Evolutionary conservation across 2,329 filamentous ascomycete genomes (phyloP).

Genomic region (Penicillium thymicola): DNA sequence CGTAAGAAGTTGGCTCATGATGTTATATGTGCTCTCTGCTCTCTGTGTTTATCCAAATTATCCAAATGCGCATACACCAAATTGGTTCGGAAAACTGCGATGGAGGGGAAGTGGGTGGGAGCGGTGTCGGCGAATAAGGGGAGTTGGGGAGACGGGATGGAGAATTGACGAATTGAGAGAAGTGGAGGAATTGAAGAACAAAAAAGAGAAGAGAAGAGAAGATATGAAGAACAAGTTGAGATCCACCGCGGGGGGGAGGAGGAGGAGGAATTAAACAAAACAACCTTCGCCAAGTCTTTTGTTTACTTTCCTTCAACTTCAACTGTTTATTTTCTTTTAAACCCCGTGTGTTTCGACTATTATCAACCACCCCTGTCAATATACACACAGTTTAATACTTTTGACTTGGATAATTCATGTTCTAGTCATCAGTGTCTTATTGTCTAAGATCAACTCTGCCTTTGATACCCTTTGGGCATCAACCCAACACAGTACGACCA

Average conservation of each 20-base stretch:
- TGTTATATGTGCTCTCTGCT: conserved; percentile 21
- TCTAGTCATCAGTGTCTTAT: not conserved
- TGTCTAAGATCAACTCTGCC: conserved; percentile 7
- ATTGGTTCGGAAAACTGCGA: conserved; percentile 4
- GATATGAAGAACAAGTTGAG: conserved; percentile 7
- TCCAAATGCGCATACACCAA: conserved; percentile 20
- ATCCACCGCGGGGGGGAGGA: conserved; percentile 25
- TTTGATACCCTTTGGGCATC: conserved; percentile 21
- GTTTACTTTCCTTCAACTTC: conserved; percentile 25
- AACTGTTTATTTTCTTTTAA: conserved; percentile 19
- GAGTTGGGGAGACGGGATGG: not conserved
- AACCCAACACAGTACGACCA: conserved; percentile 15
- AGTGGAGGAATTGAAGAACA: not conserved
- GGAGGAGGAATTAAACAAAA: conserved; percentile 19
- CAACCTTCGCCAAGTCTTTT: conserved; percentile 25
- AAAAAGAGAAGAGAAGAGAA: not conserved
- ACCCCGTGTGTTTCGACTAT: not conserved
- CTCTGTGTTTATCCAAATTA: conserved; percentile 12
- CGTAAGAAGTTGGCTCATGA: conserved; percentile 73
- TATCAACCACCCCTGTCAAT: not conserved
- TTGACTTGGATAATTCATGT: not conserved
- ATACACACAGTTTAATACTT: not conserved
- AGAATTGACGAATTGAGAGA: not conserved
- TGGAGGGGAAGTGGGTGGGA: not conserved
- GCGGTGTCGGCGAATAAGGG: conserved; percentile 4